Evolutionary conservation across 306 rosid genomes (phyloP).

Genomic region (Prunus mira): DNA sequence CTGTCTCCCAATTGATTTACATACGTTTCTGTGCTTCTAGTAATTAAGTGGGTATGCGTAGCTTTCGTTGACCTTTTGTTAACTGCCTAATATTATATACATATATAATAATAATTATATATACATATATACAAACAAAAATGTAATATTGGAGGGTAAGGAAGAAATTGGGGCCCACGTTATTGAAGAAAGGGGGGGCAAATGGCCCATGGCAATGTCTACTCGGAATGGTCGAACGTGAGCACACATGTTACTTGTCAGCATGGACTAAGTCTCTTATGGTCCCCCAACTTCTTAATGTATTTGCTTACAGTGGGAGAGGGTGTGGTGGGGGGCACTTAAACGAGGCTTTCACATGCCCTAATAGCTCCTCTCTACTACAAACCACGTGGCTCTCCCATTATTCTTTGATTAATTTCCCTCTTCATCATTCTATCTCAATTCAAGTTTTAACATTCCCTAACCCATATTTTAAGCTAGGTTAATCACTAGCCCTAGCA

Average conservation of each 20-base stretch:
- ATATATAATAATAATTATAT: neutral
- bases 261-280: conserved; percentile 30
- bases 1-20: neutral
- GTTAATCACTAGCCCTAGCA: neutral
- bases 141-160: conserved; percentile 1
- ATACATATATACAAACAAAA: conserved; percentile 2
- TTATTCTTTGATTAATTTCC: conserved; percentile 14
- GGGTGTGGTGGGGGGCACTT: conserved; percentile 52
- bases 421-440: conserved; percentile 10
- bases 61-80: conserved; percentile 18
- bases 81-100: neutral
- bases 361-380: conserved; percentile 52
- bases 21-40: neutral
- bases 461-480: neutral
- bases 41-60: neutral
- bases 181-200: conserved; percentile 48
- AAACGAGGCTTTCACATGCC: conserved; percentile 73
- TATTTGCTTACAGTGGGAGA: conserved; percentile 11
- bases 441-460: neutral
- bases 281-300: conserved; percentile 44
- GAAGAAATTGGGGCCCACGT: conserved; percentile 37
- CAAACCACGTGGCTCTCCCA: conserved; percentile 66
- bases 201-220: conserved; percentile 60
- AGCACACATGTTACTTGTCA: conserved; percentile 76
- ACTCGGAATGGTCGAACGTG: conserved; percentile 61